A percentile compares a stretch with the other conserved stretches of the same genome.
Conservation (phyloP, 2,329 filamentous ascomycete species). For the Delphinella strobiligena region DNA sequence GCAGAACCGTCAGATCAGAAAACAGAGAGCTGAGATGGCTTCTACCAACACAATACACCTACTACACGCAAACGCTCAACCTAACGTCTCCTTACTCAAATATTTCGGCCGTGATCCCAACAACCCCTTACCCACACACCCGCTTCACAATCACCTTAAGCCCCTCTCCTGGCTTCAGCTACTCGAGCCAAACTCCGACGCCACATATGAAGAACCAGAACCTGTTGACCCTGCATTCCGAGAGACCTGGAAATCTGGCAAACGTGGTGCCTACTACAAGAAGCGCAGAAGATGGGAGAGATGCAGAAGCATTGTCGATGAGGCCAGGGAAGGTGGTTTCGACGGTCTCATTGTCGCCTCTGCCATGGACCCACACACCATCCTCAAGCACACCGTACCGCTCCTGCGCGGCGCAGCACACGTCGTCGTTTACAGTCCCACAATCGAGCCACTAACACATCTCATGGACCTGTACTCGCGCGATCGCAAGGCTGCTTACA, state of each 20-base stretch:
- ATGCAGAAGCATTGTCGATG: conserved; percentile 59
- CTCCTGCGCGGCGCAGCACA: conserved; percentile 73
- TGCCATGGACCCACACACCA: conserved; percentile 65
- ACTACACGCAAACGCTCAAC: conserved; percentile 70
- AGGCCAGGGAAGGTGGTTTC: conserved; percentile 63
- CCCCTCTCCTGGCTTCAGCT: conserved; percentile 88
- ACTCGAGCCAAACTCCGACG: conserved; percentile 62
- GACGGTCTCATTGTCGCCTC: conserved; percentile 74
- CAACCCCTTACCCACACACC: conserved; percentile 53
- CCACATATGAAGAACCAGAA: conserved; percentile 59
- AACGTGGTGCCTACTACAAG: conserved; percentile 73
- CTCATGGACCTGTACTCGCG: conserved; percentile 79
- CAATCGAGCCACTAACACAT: conserved; percentile 64
- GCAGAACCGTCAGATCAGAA: conserved; percentile 31
- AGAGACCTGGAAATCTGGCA: conserved; percentile 63
- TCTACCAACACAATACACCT: conserved; percentile 66
- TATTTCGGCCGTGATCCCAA: conserved; percentile 81
- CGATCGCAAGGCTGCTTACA: conserved; percentile 64
- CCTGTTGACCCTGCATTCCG: conserved; percentile 49
- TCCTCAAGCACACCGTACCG: conserved; percentile 65
- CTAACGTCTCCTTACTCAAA: conserved; percentile 75
- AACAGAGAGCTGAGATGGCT: conserved; percentile 46
- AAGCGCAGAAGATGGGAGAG: conserved; percentile 77
- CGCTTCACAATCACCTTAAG: conserved; percentile 69
- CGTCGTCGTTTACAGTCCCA: conserved; percentile 74